Evolutionary conservation across 768 basidiomycete genomes (phyloP), one percentile per base, ranked within the genome.

Genomic region (Lentinula aciculospora): DNA sequence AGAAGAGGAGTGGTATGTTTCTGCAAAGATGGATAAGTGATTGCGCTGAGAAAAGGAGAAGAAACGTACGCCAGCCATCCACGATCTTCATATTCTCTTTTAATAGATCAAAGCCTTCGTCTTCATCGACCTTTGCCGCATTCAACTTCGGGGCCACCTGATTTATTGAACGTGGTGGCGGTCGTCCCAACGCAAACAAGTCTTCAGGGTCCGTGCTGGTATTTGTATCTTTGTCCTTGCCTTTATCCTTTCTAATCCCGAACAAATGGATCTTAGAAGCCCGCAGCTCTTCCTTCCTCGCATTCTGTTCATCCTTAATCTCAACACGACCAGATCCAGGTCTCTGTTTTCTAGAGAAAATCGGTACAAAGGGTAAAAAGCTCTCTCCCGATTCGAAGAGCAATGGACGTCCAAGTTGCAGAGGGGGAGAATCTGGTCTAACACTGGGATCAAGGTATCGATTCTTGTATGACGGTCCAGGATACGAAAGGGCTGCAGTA

Each of bases 61-160:
- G 49, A 28, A 42, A 76, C 80, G 44, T 64, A 88, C 88, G 67
- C 85, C 86, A 86, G 28, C 86, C 88, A 67, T 82, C 76, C 1
- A 88, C 78, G 32, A 87, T 63, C 8, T 76, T 70, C 74, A 89
- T 78, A 65, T 82, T 80, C 50, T 76, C 74, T 32, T 64, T 65
- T n/a, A 75, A 69, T 5, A 81, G 59, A 48, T 82, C 78, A 3
- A 68, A 68, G 23, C 80, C 77, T 34, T 75, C 69, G 48, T 78
- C 49, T 39, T 74, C 70, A 46, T 67, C 63, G 45, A 71, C 58
- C 6, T n/a, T 17, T 3, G 29, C 49, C 17, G 15, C 9, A 12
- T 4, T 21, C 15, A 58, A 28, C 13, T 37, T 36, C 25, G 45
- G 5, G 4, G 10, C 46, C 15, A 39, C 25, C 28, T 47, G 55